phyloP scores from a whole-genome alignment of 2,329 filamentous ascomycete species.

The Metarhizium album region DNA sequence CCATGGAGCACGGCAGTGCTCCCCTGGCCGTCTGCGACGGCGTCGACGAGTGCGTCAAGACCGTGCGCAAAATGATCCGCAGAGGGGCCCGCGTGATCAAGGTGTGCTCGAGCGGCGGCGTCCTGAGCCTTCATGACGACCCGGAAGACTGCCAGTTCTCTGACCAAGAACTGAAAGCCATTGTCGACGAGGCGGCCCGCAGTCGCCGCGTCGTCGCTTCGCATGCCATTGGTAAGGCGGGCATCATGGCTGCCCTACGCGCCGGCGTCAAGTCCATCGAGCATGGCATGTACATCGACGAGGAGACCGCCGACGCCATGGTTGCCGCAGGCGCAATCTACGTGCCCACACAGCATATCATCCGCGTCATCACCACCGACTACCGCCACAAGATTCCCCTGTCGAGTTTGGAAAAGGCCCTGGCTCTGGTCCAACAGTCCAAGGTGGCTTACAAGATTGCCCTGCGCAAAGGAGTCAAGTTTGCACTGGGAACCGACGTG shows the following conservation, averaged over 20 bases:
- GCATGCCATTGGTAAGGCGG: constrained; percentile 30
- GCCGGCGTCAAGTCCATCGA: constrained; percentile 29
- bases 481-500: constrained; percentile 32
- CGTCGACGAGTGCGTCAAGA: constrained; percentile 28
- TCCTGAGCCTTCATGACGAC: constrained; percentile 28
- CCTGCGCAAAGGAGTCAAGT: constrained; percentile 24
- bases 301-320: constrained; percentile 29
- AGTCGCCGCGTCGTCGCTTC: constrained; percentile 27
- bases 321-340: constrained; percentile 25
- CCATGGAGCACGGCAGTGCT: constrained; percentile 22
- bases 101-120: constrained; percentile 28
- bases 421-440: constrained; percentile 25
- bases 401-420: constrained; percentile 4
- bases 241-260: constrained; percentile 26
- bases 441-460: constrained; percentile 26
- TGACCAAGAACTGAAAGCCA: constrained; percentile 25
- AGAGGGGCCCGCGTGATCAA: constrained; percentile 30
- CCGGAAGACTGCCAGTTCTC: constrained; percentile 28
- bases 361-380: constrained; percentile 19
- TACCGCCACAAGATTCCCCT: constrained; percentile 23
- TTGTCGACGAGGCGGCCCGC: constrained; percentile 26
- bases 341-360: constrained; percentile 28
- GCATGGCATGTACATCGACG: constrained; percentile 29
- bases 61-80: constrained; percentile 28
- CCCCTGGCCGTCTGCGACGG: constrained; percentile 25